phyloP scores from a whole-genome alignment of 345 rosid genomes.

The Syzygium oleosum region DNA sequence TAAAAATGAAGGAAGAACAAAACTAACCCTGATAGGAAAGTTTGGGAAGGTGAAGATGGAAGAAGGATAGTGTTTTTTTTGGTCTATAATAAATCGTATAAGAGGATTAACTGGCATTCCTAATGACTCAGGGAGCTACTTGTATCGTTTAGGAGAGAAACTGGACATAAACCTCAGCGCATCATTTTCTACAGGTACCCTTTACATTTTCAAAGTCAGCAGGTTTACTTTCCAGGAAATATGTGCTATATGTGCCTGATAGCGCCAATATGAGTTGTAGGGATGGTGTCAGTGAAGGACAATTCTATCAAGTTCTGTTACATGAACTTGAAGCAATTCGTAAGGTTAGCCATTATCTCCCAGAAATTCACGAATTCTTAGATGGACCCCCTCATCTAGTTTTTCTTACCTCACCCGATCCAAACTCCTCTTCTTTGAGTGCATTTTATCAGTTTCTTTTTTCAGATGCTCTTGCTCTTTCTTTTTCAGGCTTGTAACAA shows the following conservation, averaged over 20 bases:
- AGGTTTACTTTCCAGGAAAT: not conserved
- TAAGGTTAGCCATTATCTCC: slow-evolving; percentile 32
- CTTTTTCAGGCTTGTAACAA: slow-evolving; percentile 75
- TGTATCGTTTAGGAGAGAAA: slow-evolving; percentile 75
- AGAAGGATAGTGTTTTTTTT: not conserved
- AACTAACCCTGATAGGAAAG: not conserved
- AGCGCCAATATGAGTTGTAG: slow-evolving; percentile 18
- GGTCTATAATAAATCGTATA: not conserved
- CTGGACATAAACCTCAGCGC: slow-evolving; percentile 86
- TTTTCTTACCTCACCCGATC: not conserved
- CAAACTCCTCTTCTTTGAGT: not conserved
- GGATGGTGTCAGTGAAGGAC: slow-evolving; percentile 97
- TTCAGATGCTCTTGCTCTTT: not conserved
- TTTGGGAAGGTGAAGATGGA: not conserved
- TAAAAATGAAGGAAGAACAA: not conserved
- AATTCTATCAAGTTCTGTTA: slow-evolving; percentile 80
- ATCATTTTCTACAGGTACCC: slow-evolving; percentile 81
- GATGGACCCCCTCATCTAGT: not conserved
- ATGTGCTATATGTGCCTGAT: not conserved
- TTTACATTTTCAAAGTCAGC: not conserved
- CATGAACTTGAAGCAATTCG: slow-evolving; percentile 92
- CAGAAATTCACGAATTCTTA: not conserved
- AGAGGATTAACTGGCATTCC: not conserved
- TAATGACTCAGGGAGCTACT: slow-evolving; percentile 63
- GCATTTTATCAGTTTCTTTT: not conserved